These are phyloP conservation scores for Populus hybrid DNA, from an alignment of 441 rosid genomes.

Conservation along the genomic window DNA sequence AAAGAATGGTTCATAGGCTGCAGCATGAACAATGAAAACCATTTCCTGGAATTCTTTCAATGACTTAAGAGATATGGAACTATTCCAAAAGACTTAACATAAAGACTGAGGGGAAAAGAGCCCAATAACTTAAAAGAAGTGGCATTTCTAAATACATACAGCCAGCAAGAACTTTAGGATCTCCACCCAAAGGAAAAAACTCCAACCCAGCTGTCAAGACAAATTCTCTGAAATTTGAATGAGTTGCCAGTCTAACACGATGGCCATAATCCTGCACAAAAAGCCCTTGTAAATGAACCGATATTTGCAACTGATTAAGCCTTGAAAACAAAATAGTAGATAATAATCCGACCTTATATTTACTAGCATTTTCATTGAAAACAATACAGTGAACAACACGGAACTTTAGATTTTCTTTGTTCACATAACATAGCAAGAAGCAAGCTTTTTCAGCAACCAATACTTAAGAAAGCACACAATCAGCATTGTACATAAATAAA, in stretches of 20 bases:
- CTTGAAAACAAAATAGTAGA: not conserved
- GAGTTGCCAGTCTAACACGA: slow-evolving; percentile 97
- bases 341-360: not conserved
- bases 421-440: slow-evolving; percentile 5
- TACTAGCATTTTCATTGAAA: not conserved
- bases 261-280: slow-evolving; percentile 93
- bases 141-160: slow-evolving; percentile 51
- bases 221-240: slow-evolving; percentile 95
- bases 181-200: slow-evolving; percentile 95
- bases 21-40: not conserved
- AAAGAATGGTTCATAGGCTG: not conserved
- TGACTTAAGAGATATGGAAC: slow-evolving; percentile 3
- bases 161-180: slow-evolving; percentile 95
- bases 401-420: not conserved
- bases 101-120: not conserved
- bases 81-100: not conserved
- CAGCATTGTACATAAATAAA: not conserved
- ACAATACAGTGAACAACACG: not conserved
- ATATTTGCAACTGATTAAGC: slow-evolving; percentile 2
- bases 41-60: not conserved
- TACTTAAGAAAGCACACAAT: no score
- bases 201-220: slow-evolving; percentile 97
- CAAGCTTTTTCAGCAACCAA: not conserved
- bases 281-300: slow-evolving; percentile 15
- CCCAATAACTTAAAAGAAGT: not conserved